These are phyloP conservation scores for Morella rubra DNA, from an alignment of 306 rosid species.

Conservation along the genomic window DNA sequence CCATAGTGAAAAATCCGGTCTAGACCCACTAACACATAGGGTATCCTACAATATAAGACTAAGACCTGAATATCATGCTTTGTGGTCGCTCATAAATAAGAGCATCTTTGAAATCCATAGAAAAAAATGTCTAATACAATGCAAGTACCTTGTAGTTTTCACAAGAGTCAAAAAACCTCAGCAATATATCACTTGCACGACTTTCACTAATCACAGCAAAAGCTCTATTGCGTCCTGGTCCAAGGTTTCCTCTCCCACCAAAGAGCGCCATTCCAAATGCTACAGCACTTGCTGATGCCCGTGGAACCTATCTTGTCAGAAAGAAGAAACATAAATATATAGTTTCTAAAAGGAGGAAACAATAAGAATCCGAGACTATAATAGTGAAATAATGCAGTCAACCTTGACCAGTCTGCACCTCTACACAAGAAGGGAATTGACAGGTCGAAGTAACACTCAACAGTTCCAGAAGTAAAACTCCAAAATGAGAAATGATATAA, in stretches of 20 bases:
- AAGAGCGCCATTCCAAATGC: conserved; percentile 96
- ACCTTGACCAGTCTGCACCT: not conserved
- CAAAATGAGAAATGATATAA: conserved; percentile 2
- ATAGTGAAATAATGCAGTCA: not conserved
- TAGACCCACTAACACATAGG: not conserved
- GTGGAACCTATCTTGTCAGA: conserved; percentile 60
- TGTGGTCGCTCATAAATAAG: conserved; percentile 13
- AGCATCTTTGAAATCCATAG: conserved; percentile 8
- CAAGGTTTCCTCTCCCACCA: conserved; percentile 76
- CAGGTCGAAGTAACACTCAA: not conserved
- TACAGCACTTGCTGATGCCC: conserved; percentile 98
- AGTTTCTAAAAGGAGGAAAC: conserved; percentile 7
- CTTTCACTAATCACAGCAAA: conserved; percentile 86
- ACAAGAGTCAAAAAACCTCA: conserved; percentile 82
- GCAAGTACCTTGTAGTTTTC: conserved; percentile 72
- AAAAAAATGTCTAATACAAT: conserved; percentile 19
- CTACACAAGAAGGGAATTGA: not conserved
- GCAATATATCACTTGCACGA: conserved; percentile 73
- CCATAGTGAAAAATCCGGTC: not conserved
- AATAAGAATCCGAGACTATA: conserved; percentile 1
- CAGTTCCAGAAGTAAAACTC: not conserved
- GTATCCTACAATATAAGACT: not conserved
- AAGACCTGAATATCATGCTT: conserved; percentile 6
- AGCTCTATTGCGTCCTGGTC: conserved; percentile 71
- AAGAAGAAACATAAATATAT: conserved; percentile 13